Evolutionary conservation across 1,139 yeast genomes (phyloP), one percentile per base, ranked within the genome.

Genomic region (Geotrichum restrictum): DNA sequence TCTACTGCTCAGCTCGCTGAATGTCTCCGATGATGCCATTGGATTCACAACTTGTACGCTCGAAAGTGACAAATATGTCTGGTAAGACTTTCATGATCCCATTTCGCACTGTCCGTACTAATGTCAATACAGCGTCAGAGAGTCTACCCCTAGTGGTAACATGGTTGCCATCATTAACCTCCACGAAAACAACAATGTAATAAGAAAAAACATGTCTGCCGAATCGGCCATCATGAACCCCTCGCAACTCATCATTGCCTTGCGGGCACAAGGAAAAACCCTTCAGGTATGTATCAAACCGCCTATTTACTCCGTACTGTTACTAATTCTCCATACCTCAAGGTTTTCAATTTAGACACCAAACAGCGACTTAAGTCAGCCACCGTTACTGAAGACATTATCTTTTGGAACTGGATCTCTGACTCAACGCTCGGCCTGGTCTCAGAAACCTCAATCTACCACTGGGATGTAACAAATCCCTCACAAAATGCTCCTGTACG

Each of bases 221-320:
- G 99, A 94, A 73, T 87, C 91, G 60, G 98, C 97, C 49, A 93
- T 94, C 67, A 85, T 94, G 95, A 96, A 91, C 70, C 98, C 98
- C 14, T 69, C 74, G 27, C 85, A 88, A 69, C 81, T 83, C 72
- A 91, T 93, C 60, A 91, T 94, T 63, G 89, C 96, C 21, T 80
- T 94, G 60, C 81, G 98, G 67, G 98, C 98, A 47, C 94, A 91
- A 65, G 97, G 97, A 60, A 88, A 96, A 52, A 89, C 96, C 43
- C 80, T 91, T 58, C 98, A 93, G 74, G 64, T 61, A 52, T 16
- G 16, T 24, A 31, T 14, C n/a, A 22, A 37, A 19, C 40, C 37
- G 1, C n/a, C n/a, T 6, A 13, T 43, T 33, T 42, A 10, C 11
- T 39, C 37, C 24, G 16, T 11, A 8, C 39, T 48, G 39, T 19